Base-by-base conservation (phyloP, 305 asterid species). In the Fraxinus paxiana region DNA sequence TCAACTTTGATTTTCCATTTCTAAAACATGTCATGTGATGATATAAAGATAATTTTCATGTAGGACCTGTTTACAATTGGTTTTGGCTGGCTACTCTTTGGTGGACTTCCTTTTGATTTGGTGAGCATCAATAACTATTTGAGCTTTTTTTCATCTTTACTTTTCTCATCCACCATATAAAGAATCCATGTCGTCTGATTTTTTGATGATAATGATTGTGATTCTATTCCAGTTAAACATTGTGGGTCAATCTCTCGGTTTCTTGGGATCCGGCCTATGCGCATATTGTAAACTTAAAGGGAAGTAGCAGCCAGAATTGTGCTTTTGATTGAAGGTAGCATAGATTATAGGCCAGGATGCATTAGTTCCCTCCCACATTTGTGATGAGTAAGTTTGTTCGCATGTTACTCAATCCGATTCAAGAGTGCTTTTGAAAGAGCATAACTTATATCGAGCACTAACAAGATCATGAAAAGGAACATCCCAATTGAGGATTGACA, bases 61-160 rank as follows among this genome's bases (percentile, higher is more conserved):
- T 9, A 83, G 83, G 83, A 83, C 37, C 22, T 83, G 15, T 83
- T 83, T 79, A 83, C 86, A 5, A 67, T 83, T 48, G 80, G 81
- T 63, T 75, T 79, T 51, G 86, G 86, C 38, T 83, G 83, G 86
- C 0, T 83, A 56, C 80, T 83, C 15, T 83, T 83, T 22, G 81
- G 81, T 17, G 86, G 74, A 17, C 86, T 83, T 33, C 83, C 86
- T 56, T 83, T 83, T 75, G 86, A 83, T 83, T 37, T 79, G 81
- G 86, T 83, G 51, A 46, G 86, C 35, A 59, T 59, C 70, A 10
- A 17, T 54, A 59, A 7, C 70, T n/a, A 59, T 59, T 59, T 6
- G 26, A 61, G 0, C 24, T 22, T 8, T 26, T 26, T 65, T 3
- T 5, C 73, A 9, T 26, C 59, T 48, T 22, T 22, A 61, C 70